phyloP scores from a whole-genome alignment of 306 rosid genomes.

The Senna tora region DNA sequence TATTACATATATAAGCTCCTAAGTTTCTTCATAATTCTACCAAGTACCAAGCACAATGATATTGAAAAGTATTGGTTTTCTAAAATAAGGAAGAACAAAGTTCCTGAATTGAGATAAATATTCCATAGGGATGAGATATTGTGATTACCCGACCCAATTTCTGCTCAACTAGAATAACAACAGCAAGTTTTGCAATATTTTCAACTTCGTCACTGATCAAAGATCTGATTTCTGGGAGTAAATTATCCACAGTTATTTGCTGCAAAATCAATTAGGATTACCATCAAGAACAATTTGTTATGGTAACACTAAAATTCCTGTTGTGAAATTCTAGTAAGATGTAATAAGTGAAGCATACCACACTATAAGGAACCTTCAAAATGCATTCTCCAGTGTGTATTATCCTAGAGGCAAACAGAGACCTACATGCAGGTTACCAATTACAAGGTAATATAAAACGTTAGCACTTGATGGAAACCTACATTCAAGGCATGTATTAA shows the following conservation, averaged over 20 bases:
- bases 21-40: conserved; percentile 25
- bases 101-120: conserved; percentile 33
- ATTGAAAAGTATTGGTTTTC: conserved; percentile 11
- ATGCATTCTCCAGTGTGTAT: conserved; percentile 66
- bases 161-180: conserved; percentile 62
- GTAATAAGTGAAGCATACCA: conserved; percentile 47
- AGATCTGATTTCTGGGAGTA: conserved; percentile 51
- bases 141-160: conserved; percentile 55
- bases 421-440: conserved; percentile 42
- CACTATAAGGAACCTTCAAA: conserved; percentile 71
- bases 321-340: not conserved
- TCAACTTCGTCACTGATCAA: conserved; percentile 52
- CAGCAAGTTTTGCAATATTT: conserved; percentile 63
- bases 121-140: not conserved
- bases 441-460: conserved; percentile 1
- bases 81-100: conserved; percentile 18
- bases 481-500: not conserved
- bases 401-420: conserved; percentile 63
- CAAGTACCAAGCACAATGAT: conserved; percentile 7
- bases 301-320: not conserved
- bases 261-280: conserved; percentile 45
- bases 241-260: conserved; percentile 71
- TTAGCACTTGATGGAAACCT: not conserved
- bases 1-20: conserved; percentile 3
- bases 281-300: conserved; percentile 7